Conservation (phyloP, 139 green algal species). For the Micractinium conductrix region DNA sequence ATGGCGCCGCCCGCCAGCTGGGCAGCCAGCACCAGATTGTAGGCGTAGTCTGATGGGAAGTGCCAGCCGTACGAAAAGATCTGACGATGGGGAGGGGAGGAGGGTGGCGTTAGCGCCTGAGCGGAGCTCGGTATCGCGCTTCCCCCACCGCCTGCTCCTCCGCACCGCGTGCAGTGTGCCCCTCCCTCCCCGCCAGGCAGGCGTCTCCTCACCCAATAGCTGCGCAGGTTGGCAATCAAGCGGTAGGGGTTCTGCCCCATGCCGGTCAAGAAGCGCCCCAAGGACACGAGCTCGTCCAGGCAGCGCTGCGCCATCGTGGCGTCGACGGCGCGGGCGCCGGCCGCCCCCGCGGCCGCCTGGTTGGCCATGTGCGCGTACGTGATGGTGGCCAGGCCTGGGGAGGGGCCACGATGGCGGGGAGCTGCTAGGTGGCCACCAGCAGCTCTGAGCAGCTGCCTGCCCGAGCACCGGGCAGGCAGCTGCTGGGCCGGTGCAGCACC, state of each 20-base stretch:
- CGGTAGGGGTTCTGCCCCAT: not conserved
- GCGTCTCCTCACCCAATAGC: not conserved
- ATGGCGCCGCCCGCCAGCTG: not conserved
- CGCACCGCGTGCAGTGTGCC: too few species aligned
- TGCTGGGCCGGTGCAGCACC: too few species aligned
- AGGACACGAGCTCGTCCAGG: not conserved
- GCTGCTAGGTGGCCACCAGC: too few species aligned
- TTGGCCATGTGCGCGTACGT: not conserved
- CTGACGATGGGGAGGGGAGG: not conserved
- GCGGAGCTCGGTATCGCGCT: too few species aligned
- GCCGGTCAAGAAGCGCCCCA: not conserved
- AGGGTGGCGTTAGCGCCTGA: too few species aligned
- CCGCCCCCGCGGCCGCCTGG: not conserved
- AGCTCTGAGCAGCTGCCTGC: too few species aligned
- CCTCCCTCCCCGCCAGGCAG: too few species aligned
- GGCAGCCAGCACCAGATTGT: not conserved
- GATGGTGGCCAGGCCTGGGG: not conserved
- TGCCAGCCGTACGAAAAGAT: not conserved
- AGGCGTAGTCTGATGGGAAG: not conserved
- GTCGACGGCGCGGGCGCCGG: not conserved
- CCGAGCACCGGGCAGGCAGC: too few species aligned
- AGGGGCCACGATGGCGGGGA: too few species aligned
- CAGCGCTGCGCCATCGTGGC: not conserved
- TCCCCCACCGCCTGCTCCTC: too few species aligned
- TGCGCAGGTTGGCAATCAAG: not conserved